Base-by-base conservation (phyloP, 2,329 filamentous ascomycete species). In the Incumbomyces delicatus region DNA sequence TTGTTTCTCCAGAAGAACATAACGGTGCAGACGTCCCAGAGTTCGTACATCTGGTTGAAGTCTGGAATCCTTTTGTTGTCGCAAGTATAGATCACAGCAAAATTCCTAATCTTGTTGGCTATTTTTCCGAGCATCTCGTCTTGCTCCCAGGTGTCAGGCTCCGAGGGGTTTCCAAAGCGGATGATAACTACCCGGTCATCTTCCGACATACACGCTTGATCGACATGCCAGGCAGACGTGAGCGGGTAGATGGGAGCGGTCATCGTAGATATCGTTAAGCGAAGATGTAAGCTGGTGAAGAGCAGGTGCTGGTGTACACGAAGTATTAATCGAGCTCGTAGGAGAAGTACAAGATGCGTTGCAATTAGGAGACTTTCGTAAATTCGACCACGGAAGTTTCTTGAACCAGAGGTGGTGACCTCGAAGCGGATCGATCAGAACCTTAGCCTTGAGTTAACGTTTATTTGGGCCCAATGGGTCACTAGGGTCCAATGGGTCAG, bases 1-100 rank as follows among this genome's bases (percentile, higher is more conserved):
- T 98, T 98, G 66, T 98, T 98, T 52, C 90, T 80, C 73, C 89
- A 95, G 75, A 95, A 95, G 73, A 87, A 94, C 85, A 95, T 95
- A 66, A 96, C 81, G 2, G 92, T 94, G 70, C 89, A 87, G 0
- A 88, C 81, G 63, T 98, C 86, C 72, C 92, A 89, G 5, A 89
- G 74, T 63, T 88, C 76, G 73, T 95, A 95, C 90, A 96, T 96
- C 60, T 85, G 80, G 64, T 92, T 95, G 73, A 95, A 95, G 65
- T 94, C 87, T 47, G 86, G 85, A 4, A 94, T 85, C 64, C 88
- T 77, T 62, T 94, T 86, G 59, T 94, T 82, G 64, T 96, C 89
- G 75, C 89, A 95, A 44, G 94, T 77, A 68, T 96, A 96, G 64
- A 96, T 83, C 64, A 85, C 85, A 48, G 85, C 85, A 62, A 92